A percentile compares a stretch with the other conserved stretches of the same genome.
Evolutionary conservation across 805 yeast species (phyloP).

Genomic region (Lipomyces sp.): DNA sequence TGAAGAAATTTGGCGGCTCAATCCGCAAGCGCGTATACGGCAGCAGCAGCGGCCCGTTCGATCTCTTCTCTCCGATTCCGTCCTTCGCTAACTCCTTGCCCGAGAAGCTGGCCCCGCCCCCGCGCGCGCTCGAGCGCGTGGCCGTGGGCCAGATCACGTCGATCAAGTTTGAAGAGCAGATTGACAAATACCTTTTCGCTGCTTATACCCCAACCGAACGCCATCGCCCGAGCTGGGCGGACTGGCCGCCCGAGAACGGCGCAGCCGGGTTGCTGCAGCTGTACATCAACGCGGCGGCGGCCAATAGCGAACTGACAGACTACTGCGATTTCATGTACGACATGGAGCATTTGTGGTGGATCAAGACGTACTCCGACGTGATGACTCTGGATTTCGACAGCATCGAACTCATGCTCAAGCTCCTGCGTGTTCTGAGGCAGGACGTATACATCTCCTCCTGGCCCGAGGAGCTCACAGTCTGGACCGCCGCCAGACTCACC

Average conservation of each 20-base stretch:
- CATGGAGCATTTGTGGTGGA: not conserved
- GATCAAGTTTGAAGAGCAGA: not conserved
- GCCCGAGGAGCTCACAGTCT: not conserved
- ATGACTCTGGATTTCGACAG: not conserved
- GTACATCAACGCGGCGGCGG: too few species aligned
- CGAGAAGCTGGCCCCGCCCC: too few species aligned
- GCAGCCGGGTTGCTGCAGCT: not conserved
- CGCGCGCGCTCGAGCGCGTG: too few species aligned
- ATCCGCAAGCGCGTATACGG: too few species aligned
- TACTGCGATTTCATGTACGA: conserved; percentile 2
- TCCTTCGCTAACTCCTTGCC: too few species aligned
- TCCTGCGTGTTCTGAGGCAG: not conserved
- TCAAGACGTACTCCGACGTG: not conserved
- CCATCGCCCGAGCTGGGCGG: not conserved
- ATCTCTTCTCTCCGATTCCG: too few species aligned
- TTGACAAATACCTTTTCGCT: not conserved
- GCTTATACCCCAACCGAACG: not conserved
- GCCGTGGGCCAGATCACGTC: too few species aligned
- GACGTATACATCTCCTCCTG: conserved; percentile 1
- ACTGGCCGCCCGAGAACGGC: not conserved
- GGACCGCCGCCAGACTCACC: too few species aligned
- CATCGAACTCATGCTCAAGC: conserved; percentile 4
- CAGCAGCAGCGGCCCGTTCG: too few species aligned
- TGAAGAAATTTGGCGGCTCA: too few species aligned
- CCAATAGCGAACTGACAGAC: not conserved